These are phyloP conservation scores for Hyparrhenia diplandra DNA, from an alignment of 176 grass and related monocot species.

Conservation along the genomic window DNA sequence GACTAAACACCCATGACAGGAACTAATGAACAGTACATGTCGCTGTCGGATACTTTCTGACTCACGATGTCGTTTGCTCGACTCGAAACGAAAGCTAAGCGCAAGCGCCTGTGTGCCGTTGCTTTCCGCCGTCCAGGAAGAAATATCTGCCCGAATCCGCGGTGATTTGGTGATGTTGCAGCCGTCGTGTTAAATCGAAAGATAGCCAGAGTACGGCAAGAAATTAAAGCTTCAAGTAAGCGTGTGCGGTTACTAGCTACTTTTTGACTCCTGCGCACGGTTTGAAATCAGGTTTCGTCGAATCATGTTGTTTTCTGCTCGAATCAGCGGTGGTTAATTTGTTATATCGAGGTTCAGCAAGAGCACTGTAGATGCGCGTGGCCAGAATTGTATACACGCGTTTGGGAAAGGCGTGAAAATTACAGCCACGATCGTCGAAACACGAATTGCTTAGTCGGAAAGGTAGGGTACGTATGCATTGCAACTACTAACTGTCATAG, in stretches of 20 bases:
- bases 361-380: background rate
- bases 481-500: too few species aligned
- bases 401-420: background rate
- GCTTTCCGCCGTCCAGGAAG: conserved; percentile 15
- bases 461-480: background rate
- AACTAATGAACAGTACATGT: background rate
- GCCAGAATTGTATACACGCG: background rate
- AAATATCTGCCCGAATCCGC: conserved; percentile 1
- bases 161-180: background rate
- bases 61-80: background rate
- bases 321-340: background rate
- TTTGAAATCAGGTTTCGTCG: background rate
- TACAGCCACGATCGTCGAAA: background rate
- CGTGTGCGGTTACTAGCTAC: background rate
- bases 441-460: background rate
- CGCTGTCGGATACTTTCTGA: background rate
- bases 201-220: background rate
- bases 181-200: background rate
- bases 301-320: background rate
- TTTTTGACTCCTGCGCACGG: conserved; percentile 1
- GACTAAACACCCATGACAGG: background rate
- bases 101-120: background rate
- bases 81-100: background rate
- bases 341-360: background rate
- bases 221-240: background rate